These are phyloP conservation scores for Apiospora marii DNA, from an alignment of 2,329 filamentous ascomycete species.

Conservation along the genomic window DNA sequence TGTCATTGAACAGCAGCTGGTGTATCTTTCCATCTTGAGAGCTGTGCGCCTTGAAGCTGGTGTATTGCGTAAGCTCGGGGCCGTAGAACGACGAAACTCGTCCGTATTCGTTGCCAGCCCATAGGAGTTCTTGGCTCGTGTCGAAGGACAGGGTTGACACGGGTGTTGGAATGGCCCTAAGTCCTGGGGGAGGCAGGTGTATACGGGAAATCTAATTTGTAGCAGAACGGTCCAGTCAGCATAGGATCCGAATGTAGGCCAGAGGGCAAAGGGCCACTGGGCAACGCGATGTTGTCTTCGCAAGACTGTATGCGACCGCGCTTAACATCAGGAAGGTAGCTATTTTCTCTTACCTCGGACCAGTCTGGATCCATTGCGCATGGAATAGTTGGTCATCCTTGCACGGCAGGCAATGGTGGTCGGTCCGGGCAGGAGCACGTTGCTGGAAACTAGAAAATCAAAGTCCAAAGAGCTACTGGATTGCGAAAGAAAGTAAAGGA, in stretches of 20 bases:
- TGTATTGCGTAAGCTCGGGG: constrained; percentile 85
- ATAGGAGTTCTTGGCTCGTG: constrained; percentile 85
- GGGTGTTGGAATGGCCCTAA: constrained; percentile 73
- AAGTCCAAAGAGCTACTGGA: constrained; percentile 3
- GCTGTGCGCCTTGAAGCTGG: constrained; percentile 83
- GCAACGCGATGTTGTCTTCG: neutral
- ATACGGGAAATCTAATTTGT: constrained; percentile 77
- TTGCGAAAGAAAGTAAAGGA: neutral
- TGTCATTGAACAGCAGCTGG: constrained; percentile 90
- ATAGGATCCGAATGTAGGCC: neutral
- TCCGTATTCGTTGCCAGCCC: constrained; percentile 92
- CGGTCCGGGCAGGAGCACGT: neutral
- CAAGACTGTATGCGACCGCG: neutral
- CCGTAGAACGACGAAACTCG: constrained; percentile 87
- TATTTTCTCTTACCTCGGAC: constrained; percentile 65
- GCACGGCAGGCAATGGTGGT: constrained; percentile 1
- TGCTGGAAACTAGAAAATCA: neutral
- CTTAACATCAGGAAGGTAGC: neutral
- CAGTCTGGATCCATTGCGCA: constrained; percentile 71
- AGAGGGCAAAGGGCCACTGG: neutral
- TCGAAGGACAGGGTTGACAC: constrained; percentile 89
- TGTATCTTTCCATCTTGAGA: constrained; percentile 79
- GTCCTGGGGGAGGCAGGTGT: constrained; percentile 78
- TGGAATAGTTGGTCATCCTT: constrained; percentile 26
- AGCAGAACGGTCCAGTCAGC: constrained; percentile 24